Evolutionary conservation across 2,329 filamentous ascomycete genomes (phyloP), one percentile per base, ranked within the genome.

Genomic region (Cordyceps farinosa): DNA sequence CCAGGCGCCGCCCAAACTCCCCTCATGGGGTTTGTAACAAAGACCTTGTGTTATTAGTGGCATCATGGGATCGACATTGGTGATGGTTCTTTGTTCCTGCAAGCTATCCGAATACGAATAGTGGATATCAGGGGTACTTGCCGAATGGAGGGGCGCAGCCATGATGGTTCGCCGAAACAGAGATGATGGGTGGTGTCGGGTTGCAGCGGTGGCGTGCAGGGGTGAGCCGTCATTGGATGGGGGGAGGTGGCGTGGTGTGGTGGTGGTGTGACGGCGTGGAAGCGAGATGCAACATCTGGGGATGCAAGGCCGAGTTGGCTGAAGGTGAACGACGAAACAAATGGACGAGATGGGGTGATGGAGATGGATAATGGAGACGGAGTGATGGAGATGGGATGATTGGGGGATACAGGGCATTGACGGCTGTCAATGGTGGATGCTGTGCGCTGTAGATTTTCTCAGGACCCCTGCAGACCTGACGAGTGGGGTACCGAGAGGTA

Each of bases 91-190:
- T 22, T 22, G 22, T 22, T 22, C 22, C 22, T 22, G 22, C 22
- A 1, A 22, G 22, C 22, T 22, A 22, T 22, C 22, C 22, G 22
- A 22, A 22, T 55, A 55, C 52, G 52, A 55, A 34, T 5, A 22
- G 5, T 55, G 52, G 36, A 55, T 55, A 55, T 55, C 52, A 42
- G 36, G n/a, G 52, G 52, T 36, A 55, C 22, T 22, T 55, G 52
- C 52, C 52, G 34, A 22, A 22, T 55, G 52, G 36, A 29, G 34
- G 50, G 30, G 3, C 10, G 7, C 52, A 40, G 34, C 34, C 52
- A 29, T 22, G 22, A 5, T 30, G 29, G 40, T 29, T 5, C 13
- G 15, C 34, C 40, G 38, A 36, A 17, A 22, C 22, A 13, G 40
- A 30, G 54, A 57, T 57, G 27, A 47, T 30, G 54, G 34, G 54